Evolutionary conservation across 169 alveolate species (phyloP).

Genomic region (Plasmodium blacklocki): DNA sequence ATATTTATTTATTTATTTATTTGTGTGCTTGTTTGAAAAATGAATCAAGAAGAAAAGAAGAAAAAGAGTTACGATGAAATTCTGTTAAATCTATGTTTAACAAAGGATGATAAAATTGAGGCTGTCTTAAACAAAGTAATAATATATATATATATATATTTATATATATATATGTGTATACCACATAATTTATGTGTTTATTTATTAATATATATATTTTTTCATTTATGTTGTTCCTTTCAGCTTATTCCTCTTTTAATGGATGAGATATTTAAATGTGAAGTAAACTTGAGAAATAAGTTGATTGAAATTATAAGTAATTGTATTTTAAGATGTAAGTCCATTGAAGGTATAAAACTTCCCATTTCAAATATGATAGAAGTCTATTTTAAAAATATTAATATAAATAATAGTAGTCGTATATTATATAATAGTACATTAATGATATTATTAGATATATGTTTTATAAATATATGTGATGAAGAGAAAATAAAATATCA

Average conservation of each 20-base stretch:
- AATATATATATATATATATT: background rate
- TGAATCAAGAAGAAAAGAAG: conserved; percentile 38
- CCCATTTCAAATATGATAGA: conserved; percentile 30
- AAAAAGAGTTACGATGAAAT: conserved; percentile 57
- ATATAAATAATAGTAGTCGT: conserved; percentile 9
- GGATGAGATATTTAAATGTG: conserved; percentile 25
- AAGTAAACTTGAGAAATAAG: conserved; percentile 10
- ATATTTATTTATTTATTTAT: conserved; percentile 1
- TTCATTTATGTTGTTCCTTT: background rate
- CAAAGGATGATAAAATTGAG: conserved; percentile 59
- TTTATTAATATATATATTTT: background rate
- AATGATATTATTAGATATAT: conserved; percentile 50
- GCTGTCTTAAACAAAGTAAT: conserved; percentile 61
- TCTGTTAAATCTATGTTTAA: conserved; percentile 46
- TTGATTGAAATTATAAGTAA: conserved; percentile 47
- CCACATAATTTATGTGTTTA: background rate
- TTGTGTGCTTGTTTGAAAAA: conserved; percentile 20
- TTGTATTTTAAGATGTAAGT: conserved; percentile 64
- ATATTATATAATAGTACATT: conserved; percentile 53
- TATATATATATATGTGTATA: background rate
- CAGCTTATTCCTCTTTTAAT: conserved; percentile 50
- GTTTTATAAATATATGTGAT: conserved; percentile 44
- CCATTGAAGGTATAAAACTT: conserved; percentile 19
- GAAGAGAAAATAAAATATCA: conserved; percentile 67
- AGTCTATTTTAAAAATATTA: conserved; percentile 38